phyloP scores from a whole-genome alignment of 108 stramenopile genomes.

The Nannochloropsis granulata region DNA sequence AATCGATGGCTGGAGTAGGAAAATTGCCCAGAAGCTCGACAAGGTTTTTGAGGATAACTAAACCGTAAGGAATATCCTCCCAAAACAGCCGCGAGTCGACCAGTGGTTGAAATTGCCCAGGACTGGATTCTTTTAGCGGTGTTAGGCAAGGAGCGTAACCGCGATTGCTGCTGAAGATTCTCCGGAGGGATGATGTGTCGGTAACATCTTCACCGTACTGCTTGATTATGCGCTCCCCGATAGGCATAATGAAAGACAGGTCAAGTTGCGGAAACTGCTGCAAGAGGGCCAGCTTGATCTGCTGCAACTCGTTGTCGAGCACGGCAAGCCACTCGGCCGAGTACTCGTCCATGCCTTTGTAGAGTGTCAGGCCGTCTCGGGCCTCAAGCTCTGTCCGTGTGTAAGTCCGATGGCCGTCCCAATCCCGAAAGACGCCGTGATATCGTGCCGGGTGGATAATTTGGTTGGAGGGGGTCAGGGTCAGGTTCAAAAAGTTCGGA shows the following conservation, averaged over 20 bases:
- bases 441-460: constrained; percentile 38
- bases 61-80: constrained; percentile 38
- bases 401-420: constrained; percentile 24
- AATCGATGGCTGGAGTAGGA: constrained; percentile 33
- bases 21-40: constrained; percentile 38
- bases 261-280: constrained; percentile 35
- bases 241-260: constrained; percentile 16
- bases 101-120: constrained; percentile 20
- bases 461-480: constrained; percentile 37
- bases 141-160: constrained; percentile 33
- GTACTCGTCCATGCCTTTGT: constrained; percentile 36
- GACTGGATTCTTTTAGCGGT: constrained; percentile 21
- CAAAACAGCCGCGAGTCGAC: constrained; percentile 32
- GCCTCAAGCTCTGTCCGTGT: constrained; percentile 12
- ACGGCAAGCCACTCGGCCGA: constrained; percentile 25
- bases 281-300: constrained; percentile 6
- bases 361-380: constrained; percentile 31
- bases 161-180: constrained; percentile 30
- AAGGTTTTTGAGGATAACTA: constrained; percentile 35
- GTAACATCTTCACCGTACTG: constrained; percentile 36
- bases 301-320: constrained; percentile 40
- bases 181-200: constrained; percentile 22
- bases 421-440: constrained; percentile 32
- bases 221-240: constrained; percentile 22
- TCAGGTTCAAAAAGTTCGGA: constrained; percentile 39